A percentile compares a stretch with the other conserved stretches of the same genome.
phyloP scores from a whole-genome alignment of 345 rosid species.

The Pistacia integerrima region DNA sequence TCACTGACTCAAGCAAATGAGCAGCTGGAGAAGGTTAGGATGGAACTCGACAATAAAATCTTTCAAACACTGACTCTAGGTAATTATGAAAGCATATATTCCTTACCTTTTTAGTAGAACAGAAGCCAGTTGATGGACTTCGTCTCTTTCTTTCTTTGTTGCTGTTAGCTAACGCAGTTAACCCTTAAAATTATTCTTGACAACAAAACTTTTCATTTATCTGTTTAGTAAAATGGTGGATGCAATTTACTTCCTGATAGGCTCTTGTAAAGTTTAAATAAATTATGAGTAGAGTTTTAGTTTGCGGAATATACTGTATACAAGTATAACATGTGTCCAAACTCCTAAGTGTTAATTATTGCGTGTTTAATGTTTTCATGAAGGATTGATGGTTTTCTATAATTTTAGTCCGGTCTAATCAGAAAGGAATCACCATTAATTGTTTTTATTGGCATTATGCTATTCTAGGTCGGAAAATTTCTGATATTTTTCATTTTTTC shows the following conservation, averaged over 20 bases:
- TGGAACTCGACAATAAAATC: constrained; percentile 88
- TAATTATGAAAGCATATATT: constrained; percentile 22
- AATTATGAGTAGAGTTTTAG: neutral
- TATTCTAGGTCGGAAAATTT: constrained; percentile 5
- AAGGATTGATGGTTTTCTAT: neutral
- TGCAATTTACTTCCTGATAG: neutral
- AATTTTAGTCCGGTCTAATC: neutral
- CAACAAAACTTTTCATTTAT: no score
- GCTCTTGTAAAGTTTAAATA: neutral
- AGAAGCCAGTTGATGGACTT: constrained; percentile 10
- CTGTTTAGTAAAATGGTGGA: no score
- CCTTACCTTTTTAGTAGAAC: neutral
- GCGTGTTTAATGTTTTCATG: neutral
- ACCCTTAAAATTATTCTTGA: no score
- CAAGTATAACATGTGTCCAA: neutral
- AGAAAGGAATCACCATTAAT: neutral
- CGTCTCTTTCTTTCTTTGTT: neutral
- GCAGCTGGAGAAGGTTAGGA: constrained; percentile 77
- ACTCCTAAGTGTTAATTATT: neutral
- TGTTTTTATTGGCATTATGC: neutral
- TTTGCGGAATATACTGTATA: neutral
- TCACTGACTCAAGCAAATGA: constrained; percentile 77
- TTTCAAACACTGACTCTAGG: constrained; percentile 72
- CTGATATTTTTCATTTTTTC: neutral
- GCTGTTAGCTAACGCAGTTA: neutral